Percentiles rank a stretch among this genome's conserved stretches.
These are phyloP conservation scores for Corynespora cassiicola DNA, from an alignment of 2,329 filamentous ascomycete genomes.

Conservation along the genomic window DNA sequence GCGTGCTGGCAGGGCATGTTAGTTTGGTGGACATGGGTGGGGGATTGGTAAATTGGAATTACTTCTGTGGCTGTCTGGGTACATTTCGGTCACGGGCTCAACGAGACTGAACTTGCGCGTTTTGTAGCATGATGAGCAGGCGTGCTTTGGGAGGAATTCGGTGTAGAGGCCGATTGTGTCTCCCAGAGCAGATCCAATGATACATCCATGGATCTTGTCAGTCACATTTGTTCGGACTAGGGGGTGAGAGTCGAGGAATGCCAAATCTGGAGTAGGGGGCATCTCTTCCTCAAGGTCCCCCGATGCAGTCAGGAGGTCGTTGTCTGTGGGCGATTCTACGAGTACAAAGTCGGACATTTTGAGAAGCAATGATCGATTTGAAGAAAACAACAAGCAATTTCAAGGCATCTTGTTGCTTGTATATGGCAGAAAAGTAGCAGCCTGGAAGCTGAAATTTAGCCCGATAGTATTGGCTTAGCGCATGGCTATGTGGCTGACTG, in stretches of 20 bases:
- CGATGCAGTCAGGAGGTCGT: neutral
- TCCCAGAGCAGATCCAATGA: constrained; percentile 60
- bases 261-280: constrained; percentile 3
- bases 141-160: constrained; percentile 54
- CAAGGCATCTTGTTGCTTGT: neutral
- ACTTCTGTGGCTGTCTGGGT: constrained; percentile 54
- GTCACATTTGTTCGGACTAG: constrained; percentile 35
- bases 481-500: neutral
- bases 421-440: constrained; percentile 1
- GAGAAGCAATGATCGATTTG: no score
- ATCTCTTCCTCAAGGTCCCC: neutral
- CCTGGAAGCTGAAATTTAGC: constrained; percentile 2
- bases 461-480: constrained; percentile 3
- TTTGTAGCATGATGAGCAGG: constrained; percentile 47
- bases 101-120: constrained; percentile 49
- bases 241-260: constrained; percentile 33
- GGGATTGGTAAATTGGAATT: constrained; percentile 20
- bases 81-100: constrained; percentile 49
- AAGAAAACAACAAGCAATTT: no score
- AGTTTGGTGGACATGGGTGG: neutral
- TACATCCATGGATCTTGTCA: constrained; percentile 52
- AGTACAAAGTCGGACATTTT: constrained; percentile 21
- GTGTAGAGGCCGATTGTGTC: constrained; percentile 64
- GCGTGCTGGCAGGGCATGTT: constrained; percentile 16
- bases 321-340: constrained; percentile 9